Base-by-base conservation (phyloP, 2,329 filamentous ascomycete species). In the Cordyceps farinosa region DNA sequence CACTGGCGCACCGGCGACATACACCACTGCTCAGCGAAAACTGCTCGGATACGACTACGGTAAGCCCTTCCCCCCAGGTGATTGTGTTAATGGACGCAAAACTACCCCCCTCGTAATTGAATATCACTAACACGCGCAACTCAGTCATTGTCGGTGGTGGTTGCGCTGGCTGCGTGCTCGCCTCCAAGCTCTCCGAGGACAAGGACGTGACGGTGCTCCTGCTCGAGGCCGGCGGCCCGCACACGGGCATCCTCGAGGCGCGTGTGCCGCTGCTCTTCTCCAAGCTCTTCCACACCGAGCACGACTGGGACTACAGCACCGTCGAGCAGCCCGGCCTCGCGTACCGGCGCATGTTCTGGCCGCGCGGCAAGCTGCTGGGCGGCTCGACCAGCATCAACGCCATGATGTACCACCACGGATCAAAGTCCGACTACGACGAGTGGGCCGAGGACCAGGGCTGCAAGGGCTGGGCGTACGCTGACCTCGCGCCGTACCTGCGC, bases 81-180 rank as follows among this genome's bases (percentile, higher is more conserved):
- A 22, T 22, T 22, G 1, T 22, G 22, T 22, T 22, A 1, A 22
- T 22, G 22, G 22, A 22, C 22, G 22, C 22, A 22, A 22, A 22
- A 22, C 22, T 22, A 22, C 22, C 22, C 22, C 22, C 22, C 22
- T 22, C 22, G 22, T 29, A 50, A 27, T 30, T 0, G 5, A 7
- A 47, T n/a, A 27, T 7, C 30, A 10, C 2, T 27, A 15, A 56
- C 17, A 42, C 42, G 6, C 22, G 15, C 30, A 11, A 53, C 7
- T n/a, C 42, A 68, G 66, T 72, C 27, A 66, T 72, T 50, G 68
- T 72, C 5, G 71, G 72, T 22, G 71, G 69, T 32, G 72, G 72
- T 3, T 67, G 68, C 1, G 70, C 72, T 0, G 72, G 72, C 34
- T 65, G 70, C n/a, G 70, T 74, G 13, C 67, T 74, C 40, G 72